Conservation (phyloP, 768 basidiomycete genomes). For the Auricularia heimuer region DNA sequence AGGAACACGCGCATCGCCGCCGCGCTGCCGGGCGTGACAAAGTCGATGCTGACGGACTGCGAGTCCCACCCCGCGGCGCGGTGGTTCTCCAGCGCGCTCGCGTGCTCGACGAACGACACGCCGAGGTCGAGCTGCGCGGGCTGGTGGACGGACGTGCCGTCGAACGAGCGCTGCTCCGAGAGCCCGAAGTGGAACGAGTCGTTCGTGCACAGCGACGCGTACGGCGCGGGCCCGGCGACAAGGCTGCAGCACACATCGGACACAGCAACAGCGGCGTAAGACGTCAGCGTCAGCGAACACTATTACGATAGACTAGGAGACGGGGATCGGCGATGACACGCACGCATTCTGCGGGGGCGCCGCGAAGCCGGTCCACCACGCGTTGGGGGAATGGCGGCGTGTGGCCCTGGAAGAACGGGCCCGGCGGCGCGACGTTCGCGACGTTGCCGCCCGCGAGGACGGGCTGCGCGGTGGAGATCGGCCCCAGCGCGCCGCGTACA, state of each 20-base stretch:
- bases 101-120: constrained; percentile 22
- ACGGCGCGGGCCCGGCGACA: constrained; percentile 25
- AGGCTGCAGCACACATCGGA: constrained; percentile 12
- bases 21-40: constrained; percentile 18
- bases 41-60: constrained; percentile 26
- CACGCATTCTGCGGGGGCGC: constrained; percentile 18
- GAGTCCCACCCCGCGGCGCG: constrained; percentile 27
- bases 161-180: constrained; percentile 18
- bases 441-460: constrained; percentile 15
- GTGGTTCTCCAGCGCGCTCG: constrained; percentile 19
- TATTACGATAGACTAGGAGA: no score
- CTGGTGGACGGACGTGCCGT: constrained; percentile 25
- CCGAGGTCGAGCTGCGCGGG: constrained; percentile 24
- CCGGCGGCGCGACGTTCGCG: constrained; percentile 21
- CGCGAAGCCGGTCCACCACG: constrained; percentile 28
- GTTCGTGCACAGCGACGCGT: constrained; percentile 19
- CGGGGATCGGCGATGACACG: constrained; percentile 4
- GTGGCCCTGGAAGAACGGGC: constrained; percentile 26
- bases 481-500: neutral
- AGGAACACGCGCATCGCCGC: constrained; percentile 24
- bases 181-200: constrained; percentile 23
- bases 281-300: no score
- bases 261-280: neutral
- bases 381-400: constrained; percentile 26
- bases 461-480: neutral